Evolutionary conservation across 2,329 filamentous ascomycete species (phyloP).

Genomic region (Alternaria sp.): DNA sequence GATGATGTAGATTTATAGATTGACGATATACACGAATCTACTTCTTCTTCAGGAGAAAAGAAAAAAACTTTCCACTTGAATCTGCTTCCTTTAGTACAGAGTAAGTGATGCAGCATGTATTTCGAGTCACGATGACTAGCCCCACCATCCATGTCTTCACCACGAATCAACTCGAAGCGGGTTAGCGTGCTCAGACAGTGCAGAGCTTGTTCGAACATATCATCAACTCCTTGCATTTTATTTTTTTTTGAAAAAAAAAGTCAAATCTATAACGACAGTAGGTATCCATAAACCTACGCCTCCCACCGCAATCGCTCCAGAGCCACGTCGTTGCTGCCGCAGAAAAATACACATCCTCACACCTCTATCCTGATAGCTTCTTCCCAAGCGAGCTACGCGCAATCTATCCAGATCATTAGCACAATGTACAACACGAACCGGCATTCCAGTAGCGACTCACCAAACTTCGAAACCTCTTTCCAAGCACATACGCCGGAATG

Average conservation of each 20-base stretch:
- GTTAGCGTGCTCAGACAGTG: background rate
- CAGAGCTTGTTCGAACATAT: background rate
- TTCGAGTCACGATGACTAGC: background rate
- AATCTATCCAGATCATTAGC: slow-evolving; percentile 16
- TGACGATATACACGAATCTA: background rate
- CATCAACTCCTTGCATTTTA: background rate
- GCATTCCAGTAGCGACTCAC: slow-evolving; percentile 19
- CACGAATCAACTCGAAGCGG: background rate
- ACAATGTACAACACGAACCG: background rate
- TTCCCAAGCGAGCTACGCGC: slow-evolving; percentile 34
- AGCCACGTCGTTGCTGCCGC: background rate
- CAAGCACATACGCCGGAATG: slow-evolving; percentile 68
- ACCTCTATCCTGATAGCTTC: slow-evolving; percentile 25
- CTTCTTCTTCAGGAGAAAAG: background rate
- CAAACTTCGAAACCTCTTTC: slow-evolving; percentile 46
- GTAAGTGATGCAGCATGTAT: background rate
- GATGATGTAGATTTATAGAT: background rate
- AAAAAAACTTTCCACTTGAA: too few species aligned
- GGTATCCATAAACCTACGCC: background rate
- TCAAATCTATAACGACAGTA: background rate
- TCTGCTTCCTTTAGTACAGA: background rate
- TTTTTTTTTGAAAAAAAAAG: too few species aligned
- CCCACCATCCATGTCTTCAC: background rate
- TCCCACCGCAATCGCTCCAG: background rate
- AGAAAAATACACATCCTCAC: background rate